Evolutionary conservation across 2,329 filamentous ascomycete genomes (phyloP), one percentile per base, ranked within the genome.

Genomic region (Ceratocystis diversiconidia): DNA sequence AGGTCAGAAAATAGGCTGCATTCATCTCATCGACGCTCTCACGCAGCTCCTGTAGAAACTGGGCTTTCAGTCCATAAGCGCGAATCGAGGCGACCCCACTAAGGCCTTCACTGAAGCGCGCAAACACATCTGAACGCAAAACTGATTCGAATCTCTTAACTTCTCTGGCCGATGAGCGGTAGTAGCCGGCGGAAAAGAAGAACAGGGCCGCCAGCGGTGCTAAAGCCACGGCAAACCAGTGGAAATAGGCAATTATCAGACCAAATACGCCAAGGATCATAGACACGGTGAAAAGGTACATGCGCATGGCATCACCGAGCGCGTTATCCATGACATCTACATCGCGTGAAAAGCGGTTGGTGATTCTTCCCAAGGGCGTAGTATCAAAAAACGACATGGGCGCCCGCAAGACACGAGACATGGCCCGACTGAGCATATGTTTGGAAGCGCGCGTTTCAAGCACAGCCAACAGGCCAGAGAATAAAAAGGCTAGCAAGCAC

Each of bases 271-370:
- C 86, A 1, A 86, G 78, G 69, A 96, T 91, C 82, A 88, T 90
- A 48, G 84, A 86, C 70, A 95, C 76, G 1, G 90, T 96, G 70
- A 96, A 78, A 71, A 92, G 87, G 77, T 92, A 96, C 85, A 96
- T 95, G 69, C 92, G 85, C 76, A 96, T 90, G 2, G 90, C 87
- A 71, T 96, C 92, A 0, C 88, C 88, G 55, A 96, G 77, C 66
- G 86, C 90, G 74, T 96, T 96, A 76, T 97, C 94, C 90, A 97
- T 95, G 66, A 94, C 90, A 72, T 96, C 90, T 50, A 97, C 89
- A 72, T 99, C 94, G 70, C 92, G 88, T 41, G 90, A 95, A 76
- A 97, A 97, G 17, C 94, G 89, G 74, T 97, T 97, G 25, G 91
- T 96, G 73, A 97, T 96, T 46, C 92, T 87, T 22, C 94, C 94